Percentiles rank a stretch among this genome's conserved stretches.
These are phyloP conservation scores for Papilionanthe hybrid DNA, from an alignment of 116 monocot species.

Conservation along the genomic window DNA sequence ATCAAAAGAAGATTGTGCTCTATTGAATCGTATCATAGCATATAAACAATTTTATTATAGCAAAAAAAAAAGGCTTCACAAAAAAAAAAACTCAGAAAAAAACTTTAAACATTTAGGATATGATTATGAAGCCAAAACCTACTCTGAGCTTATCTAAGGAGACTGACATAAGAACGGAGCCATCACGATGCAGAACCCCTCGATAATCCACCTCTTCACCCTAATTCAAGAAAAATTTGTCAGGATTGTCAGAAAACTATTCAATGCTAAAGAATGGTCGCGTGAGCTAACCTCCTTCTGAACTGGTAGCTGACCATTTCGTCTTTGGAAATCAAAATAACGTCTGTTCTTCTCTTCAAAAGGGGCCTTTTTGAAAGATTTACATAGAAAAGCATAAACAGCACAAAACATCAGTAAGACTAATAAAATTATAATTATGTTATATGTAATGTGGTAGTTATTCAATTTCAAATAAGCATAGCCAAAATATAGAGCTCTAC, in stretches of 20 bases:
- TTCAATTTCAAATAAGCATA: slow-evolving; percentile 5
- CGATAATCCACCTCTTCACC: slow-evolving; percentile 98
- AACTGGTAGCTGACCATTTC: slow-evolving; percentile 87
- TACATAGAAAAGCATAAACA: neutral
- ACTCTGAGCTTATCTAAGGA: slow-evolving; percentile 84
- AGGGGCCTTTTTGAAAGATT: slow-evolving; percentile 52
- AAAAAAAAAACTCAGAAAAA: neutral
- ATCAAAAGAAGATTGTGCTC: neutral
- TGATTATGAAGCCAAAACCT: slow-evolving; percentile 6
- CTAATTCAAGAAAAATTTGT: slow-evolving; percentile 25
- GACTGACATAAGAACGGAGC: slow-evolving; percentile 97
- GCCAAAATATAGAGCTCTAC: slow-evolving; percentile 34
- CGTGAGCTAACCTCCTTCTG: slow-evolving; percentile 75
- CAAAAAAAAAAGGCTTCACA: neutral
- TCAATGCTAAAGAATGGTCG: neutral
- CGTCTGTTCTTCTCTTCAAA: slow-evolving; percentile 95
- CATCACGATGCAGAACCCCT: slow-evolving; percentile 96
- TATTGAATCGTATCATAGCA: neutral
- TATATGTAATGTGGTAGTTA: neutral
- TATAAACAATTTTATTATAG: neutral
- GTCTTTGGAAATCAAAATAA: slow-evolving; percentile 95
- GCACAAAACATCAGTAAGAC: neutral
- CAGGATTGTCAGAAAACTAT: slow-evolving; percentile 7
- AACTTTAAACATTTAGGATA: slow-evolving; percentile 1
- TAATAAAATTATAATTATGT: neutral